These are phyloP conservation scores for Neurospora sp. DNA, from an alignment of 495 filamentous ascomycete genomes.

Conservation along the genomic window DNA sequence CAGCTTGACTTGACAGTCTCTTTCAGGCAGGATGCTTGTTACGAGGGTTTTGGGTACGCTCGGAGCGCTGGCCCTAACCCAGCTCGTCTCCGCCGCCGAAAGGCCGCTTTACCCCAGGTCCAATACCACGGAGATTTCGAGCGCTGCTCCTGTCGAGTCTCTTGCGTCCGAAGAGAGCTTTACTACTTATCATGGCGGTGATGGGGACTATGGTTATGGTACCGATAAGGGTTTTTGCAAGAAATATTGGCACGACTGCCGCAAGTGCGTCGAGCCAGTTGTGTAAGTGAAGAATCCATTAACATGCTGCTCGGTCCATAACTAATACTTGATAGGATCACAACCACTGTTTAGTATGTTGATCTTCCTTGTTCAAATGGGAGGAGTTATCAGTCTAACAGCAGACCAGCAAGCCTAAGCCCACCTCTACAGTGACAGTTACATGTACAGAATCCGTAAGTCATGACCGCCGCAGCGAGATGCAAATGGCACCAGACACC, in stretches of 20 bases:
- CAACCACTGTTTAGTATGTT: neutral
- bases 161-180: neutral
- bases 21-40: conserved; percentile 16
- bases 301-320: neutral
- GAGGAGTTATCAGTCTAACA: neutral
- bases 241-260: neutral
- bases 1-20: conserved; percentile 4
- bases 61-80: conserved; percentile 18
- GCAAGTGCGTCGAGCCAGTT: neutral
- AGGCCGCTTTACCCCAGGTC: conserved; percentile 4
- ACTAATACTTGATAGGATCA: neutral
- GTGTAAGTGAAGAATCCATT: neutral
- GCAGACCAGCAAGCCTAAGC: neutral
- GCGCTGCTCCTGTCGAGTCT: neutral
- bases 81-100: conserved; percentile 8
- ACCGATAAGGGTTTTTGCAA: neutral
- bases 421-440: conserved; percentile 1
- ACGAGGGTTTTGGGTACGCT: conserved; percentile 16
- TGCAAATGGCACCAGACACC: neutral
- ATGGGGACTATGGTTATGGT: neutral
- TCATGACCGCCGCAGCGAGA: neutral
- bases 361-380: neutral
- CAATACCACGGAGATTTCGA: conserved; percentile 4
- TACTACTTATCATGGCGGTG: neutral
- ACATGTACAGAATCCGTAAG: conserved; percentile 3